Evolutionary conservation across 352 stramenopile genomes (phyloP), one percentile per base, ranked within the genome.

Genomic region (Phytophthora hibernalis): DNA sequence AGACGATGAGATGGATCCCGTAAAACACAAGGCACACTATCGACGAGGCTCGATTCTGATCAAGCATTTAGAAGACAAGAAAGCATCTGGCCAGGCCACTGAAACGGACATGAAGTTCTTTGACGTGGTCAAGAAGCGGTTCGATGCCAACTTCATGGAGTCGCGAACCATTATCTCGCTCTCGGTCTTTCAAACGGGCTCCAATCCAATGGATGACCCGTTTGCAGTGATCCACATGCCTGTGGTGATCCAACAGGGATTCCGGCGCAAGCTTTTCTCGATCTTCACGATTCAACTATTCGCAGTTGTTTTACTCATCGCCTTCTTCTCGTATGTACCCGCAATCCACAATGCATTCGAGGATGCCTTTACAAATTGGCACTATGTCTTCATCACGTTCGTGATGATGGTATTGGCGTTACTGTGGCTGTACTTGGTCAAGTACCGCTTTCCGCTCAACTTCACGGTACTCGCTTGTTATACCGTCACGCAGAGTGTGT

Each of bases 61-160:
- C 49, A 83, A 83, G 56, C 84, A 93, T 53, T 59, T 93, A 38
- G 80, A 91, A 50, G 73, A 77, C 20, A 90, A 93, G 54, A 81
- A 89, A 30, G 77, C 76, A n/a, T 58, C 68, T 2, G 82, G 80
- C 6, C 71, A 80, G 31, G 84, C 80, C 9, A 91, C 80, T 0
- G 82, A 90, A 18, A 88, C 85, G 20, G 85, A 93, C 53, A 82
- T 88, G 72, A 93, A 93, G 68, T 93, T 93, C 50, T 91, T 93
- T 44, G 82, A 93, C 5, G 82, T 85, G 56, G 78, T 93, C 42
- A 93, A 93, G 54, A 77, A 71, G 15, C 72, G 83, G 18, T 93
- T 90, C 26, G 82, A 93, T 50, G 68, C 79, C 18, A 88, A 89
- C 24, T 85, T 87, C 61, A 84, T 93, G 72, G 82, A 90, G 43